Evolutionary conservation across 257 asterid genomes (phyloP).

Genomic region (Solanum clarkiae): DNA sequence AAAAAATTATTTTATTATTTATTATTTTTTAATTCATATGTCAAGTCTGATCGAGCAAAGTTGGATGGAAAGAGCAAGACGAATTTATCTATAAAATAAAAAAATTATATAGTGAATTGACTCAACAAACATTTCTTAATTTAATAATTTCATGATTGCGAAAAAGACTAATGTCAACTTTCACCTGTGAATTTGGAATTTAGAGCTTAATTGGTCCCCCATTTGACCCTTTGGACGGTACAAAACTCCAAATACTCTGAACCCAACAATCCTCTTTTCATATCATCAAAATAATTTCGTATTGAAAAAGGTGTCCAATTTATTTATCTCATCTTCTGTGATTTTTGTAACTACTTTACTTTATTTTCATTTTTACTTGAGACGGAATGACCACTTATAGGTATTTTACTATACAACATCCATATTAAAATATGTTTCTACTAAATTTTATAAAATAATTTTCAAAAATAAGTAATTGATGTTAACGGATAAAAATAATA

Average conservation of each 20-base stretch:
- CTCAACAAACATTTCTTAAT: background rate
- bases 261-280: background rate
- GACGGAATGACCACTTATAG: no score
- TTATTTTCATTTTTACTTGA: background rate
- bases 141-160: background rate
- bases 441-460: no score
- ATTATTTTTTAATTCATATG: no score
- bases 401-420: no score
- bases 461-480: no score
- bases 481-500: no score
- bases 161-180: background rate
- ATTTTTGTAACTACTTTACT: background rate
- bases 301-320: background rate
- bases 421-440: no score
- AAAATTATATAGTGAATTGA: no score
- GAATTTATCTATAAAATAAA: background rate
- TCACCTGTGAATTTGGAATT: background rate
- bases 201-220: background rate
- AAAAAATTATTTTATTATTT: no score
- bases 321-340: background rate
- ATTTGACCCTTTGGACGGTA: background rate
- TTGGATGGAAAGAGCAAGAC: background rate
- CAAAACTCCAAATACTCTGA: background rate
- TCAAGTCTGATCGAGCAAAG: no score
- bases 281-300: background rate